Base-by-base conservation (phyloP, 2,329 filamentous ascomycete genomes). In the Alternaria postmessia region DNA sequence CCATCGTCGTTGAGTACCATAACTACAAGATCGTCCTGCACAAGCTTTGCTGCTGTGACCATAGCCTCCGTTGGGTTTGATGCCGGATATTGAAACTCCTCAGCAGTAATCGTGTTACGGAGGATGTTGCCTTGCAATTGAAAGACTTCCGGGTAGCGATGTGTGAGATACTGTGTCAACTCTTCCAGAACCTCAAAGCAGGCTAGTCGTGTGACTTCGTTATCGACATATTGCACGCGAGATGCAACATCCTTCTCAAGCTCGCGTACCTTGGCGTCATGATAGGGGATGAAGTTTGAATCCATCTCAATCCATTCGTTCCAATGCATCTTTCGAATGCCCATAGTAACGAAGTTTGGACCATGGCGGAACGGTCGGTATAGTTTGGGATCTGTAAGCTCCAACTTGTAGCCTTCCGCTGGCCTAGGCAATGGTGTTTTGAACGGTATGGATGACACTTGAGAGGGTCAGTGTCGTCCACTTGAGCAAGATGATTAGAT, bases 251-350 rank as follows among this genome's bases (percentile, higher is more conserved):
- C 32, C 9, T 43, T 57, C 14, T 57, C 34, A 5, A 41, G 7
- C n/a, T 49, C 39, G 16, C 53, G 14, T 24, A 49, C 34, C 41
- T 57, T 39, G 28, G 22, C 53, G 2, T 61, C 39, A 7, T 56
- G 53, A 4, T 56, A 49, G 32, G 44, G 44, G 9, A 42, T 36
- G 6, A 34, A 51, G n/a, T 56, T 56, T 18, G 44, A 56, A 18
- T 56, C 36, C 44, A 56, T 56, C 12, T 54, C 52, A 30, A 54
- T 54, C 52, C 52, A 54, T 14, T 54, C 32, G 26, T 54, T n/a
- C 52, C 32, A 54, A 24, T 54, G 34, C 52, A 54, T 48, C 16
- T 51, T 56, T 8, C 44, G 18, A 18, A 49, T 56, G 3, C 44
- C 28, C 36, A 51, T 51, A 4, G 36, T 42, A 2, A 56, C 32